A percentile compares a stretch with the other conserved stretches of the same genome.
phyloP scores from a whole-genome alignment of 441 rosid species.

The Raphanus hybrid region DNA sequence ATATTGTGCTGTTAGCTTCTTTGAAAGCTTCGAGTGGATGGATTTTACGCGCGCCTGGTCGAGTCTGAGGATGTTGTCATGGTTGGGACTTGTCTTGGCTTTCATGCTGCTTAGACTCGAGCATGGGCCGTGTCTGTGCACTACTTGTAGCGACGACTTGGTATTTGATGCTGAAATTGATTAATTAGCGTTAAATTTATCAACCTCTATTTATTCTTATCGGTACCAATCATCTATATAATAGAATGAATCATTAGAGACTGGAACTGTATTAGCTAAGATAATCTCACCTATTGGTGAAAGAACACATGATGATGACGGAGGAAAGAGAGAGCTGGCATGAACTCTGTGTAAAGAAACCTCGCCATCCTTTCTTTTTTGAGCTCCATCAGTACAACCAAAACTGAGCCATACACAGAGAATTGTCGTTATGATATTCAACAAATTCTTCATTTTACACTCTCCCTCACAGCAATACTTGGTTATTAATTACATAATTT shows the following conservation, averaged over 20 bases:
- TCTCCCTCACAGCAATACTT: neutral
- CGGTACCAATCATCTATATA: neutral
- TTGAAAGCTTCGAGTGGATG: constrained; percentile 54
- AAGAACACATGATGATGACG: constrained; percentile 41
- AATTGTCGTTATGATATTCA: neutral
- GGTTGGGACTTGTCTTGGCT: constrained; percentile 36
- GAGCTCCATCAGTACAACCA: constrained; percentile 27
- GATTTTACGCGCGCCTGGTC: constrained; percentile 63
- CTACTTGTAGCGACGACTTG: constrained; percentile 53
- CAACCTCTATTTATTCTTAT: neutral
- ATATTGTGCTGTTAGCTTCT: neutral
- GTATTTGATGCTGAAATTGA: constrained; percentile 43
- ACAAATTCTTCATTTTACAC: constrained; percentile 28
- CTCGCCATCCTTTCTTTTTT: neutral
- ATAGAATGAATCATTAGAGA: neutral
- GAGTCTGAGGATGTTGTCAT: constrained; percentile 48
- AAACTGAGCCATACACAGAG: constrained; percentile 21
- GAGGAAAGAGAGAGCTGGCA: constrained; percentile 35
- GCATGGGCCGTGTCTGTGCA: constrained; percentile 82
- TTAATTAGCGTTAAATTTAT: neutral
- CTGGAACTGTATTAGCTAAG: neutral
- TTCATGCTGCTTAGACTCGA: constrained; percentile 33
- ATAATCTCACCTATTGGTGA: constrained; percentile 31
- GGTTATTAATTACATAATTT: neutral
- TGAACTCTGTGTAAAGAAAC: constrained; percentile 19